These are phyloP conservation scores for Amborella trichopoda DNA, from an alignment of 164 flowering plant genomes.

Conservation along the genomic window DNA sequence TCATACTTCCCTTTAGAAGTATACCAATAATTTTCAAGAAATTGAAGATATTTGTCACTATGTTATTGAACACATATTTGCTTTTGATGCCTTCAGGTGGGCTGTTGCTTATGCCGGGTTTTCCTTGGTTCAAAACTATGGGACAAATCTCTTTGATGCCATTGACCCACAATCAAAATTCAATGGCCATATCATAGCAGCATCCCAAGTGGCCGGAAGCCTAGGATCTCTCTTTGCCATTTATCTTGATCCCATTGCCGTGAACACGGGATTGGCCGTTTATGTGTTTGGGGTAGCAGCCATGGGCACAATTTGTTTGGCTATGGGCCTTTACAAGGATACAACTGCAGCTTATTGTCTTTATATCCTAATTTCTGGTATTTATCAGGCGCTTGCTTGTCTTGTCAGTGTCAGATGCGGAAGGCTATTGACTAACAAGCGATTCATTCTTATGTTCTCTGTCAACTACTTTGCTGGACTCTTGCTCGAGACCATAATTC, in stretches of 20 bases:
- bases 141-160: conserved; percentile 16
- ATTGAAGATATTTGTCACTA: too few relatives aligned
- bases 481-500: conserved; percentile 10
- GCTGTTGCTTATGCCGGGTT: conserved; percentile 14
- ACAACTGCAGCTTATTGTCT: conserved; percentile 7
- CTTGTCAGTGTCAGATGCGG: conserved; percentile 10
- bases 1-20: too few relatives aligned
- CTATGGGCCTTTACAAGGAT: conserved; percentile 9
- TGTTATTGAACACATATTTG: too few relatives aligned
- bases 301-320: conserved; percentile 8
- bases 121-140: conserved; percentile 13
- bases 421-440: conserved; percentile 7
- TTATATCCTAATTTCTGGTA: conserved; percentile 9
- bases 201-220: conserved; percentile 16
- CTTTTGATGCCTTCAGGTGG: conserved; percentile 9
- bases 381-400: conserved; percentile 10
- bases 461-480: conserved; percentile 12
- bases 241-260: conserved; percentile 10
- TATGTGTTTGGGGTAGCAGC: conserved; percentile 10
- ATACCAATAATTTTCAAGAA: too few relatives aligned
- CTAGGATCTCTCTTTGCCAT: conserved; percentile 12
- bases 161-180: conserved; percentile 11
- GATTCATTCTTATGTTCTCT: conserved; percentile 14
- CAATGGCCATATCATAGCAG: conserved; percentile 15
- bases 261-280: conserved; percentile 7